phyloP scores from a whole-genome alignment of 441 rosid species.

The Arabidopsis lyrata region DNA sequence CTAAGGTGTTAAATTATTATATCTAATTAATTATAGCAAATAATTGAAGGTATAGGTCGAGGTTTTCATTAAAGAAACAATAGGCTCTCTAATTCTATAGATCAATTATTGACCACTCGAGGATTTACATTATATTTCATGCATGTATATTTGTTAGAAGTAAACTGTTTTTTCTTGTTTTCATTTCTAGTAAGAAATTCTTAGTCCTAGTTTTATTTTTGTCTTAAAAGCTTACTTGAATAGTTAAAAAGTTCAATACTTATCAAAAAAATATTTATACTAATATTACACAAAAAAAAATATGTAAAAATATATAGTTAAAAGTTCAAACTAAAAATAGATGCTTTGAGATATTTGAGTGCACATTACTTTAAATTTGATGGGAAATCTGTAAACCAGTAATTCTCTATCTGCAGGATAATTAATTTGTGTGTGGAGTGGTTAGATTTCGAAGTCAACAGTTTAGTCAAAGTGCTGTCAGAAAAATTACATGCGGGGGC shows the following conservation, averaged over 20 bases:
- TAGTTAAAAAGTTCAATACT: background rate
- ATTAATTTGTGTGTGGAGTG: conserved; percentile 22
- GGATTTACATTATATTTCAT: conserved; percentile 10
- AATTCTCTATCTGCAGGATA: conserved; percentile 16
- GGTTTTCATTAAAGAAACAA: background rate
- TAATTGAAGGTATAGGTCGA: conserved; percentile 24
- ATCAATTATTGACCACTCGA: conserved; percentile 34
- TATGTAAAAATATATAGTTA: no score
- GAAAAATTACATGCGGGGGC: conserved; percentile 27
- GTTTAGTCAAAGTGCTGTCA: conserved; percentile 33
- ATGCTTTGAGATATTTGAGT: background rate
- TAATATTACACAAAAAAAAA: no score
- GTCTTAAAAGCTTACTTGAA: background rate
- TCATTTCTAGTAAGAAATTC: no score
- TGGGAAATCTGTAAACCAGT: conserved; percentile 29
- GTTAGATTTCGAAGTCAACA: conserved; percentile 32
- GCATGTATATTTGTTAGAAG: background rate
- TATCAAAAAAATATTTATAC: background rate
- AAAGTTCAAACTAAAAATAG: background rate
- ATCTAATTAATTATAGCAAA: background rate
- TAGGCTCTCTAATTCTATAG: background rate
- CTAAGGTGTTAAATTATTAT: background rate
- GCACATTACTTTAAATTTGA: background rate
- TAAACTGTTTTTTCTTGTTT: background rate
- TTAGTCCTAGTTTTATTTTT: background rate